Base-by-base conservation (phyloP, 2,329 filamentous ascomycete genomes). In the Albifimbria verrucaria region DNA sequence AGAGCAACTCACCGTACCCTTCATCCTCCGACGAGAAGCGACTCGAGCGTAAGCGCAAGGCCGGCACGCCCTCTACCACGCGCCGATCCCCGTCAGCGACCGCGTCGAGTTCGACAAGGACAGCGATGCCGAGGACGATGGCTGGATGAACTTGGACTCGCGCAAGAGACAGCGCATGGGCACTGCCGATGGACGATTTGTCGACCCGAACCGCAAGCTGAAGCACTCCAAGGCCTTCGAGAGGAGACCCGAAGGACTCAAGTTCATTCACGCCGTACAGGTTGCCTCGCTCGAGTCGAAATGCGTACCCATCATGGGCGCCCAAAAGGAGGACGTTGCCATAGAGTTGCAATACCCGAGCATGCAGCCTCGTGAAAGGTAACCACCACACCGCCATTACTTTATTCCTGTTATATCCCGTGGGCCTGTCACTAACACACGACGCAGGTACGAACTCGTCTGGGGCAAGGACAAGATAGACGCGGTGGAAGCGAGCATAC, bases 261-360 rank as follows among this genome's bases (percentile, higher is more conserved):
- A 68, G 28, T 77, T 86, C 53, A 79, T 87, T 24, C 83, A 87
- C 59, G 83, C 83, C 4, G 77, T 77, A 4, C 75, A 84, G 58
- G 75, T 86, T 21, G 78, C 79, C 36, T 81, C 75, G 44, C 67
- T 79, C 21, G 70, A 74, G 50, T 72, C 76, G 6, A 78, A 77
- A 42, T 82, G 79, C 54, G 75, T 77, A 24, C 76, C 77, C 1
- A 75, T 77, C 12, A 72, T 81, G 54, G 75, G 75, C 39, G 73
- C 77, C 3, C 70, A 72, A 47, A 71, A 76, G 47, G 75, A 83
- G 54, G 79, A 83, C 53, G 77, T 85, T 7, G 74, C 71, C 11
- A 82, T 95, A 54, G 77, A 86, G 65, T 74, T 97, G 60, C 89
- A 94, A 68, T 97, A 97, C 70, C 93, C 94, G 10, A 92, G 90